Evolutionary conservation across 1,284 basidiomycete genomes (phyloP), one percentile per base, ranked within the genome.

Genomic region (Heterobasidion parviporum): DNA sequence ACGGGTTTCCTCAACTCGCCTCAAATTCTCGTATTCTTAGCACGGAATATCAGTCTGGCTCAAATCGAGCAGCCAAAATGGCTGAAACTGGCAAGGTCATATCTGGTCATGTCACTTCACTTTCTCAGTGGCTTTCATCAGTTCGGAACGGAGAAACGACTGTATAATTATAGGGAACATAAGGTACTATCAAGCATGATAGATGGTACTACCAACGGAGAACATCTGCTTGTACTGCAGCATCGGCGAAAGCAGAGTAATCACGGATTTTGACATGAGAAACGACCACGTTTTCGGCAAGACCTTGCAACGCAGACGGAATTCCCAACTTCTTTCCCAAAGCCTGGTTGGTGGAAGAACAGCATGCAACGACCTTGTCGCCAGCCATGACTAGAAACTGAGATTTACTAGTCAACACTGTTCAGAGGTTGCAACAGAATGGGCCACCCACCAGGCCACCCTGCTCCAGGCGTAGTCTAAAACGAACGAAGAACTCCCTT

Each of bases 341-440:
- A 32, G 68, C 60, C 15, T 62, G 53, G 56, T 75, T 79, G 55
- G 71, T 70, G 8, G 81, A 78, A 14, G 80, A 77, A 55, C 77
- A 83, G 59, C 83, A 75, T 7, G 75, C 79, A 34, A 82, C 69
- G 16, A 80, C 68, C 50, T 76, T 73, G 35, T 65, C 61, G 4
- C 76, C 79, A 35, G 72, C 73, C 60, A 78, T 72, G 9, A 74
- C 72, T 36, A 84, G 68, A 62, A 83, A 83, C 83, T 85, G 47
- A 8, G 48, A 56, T 56, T 16, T 4, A 52, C 58, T 9, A 61
- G 54, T 54, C 14, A 52, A 35, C 52, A 26, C 26, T 26, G 26
- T 26, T 26, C 26, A 26, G 26, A 26, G 26, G 26, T 26, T 26
- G 26, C 26, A 26, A 26, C 26, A 6, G 26, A 26, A 26, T 26